phyloP scores from a whole-genome alignment of 2,329 filamentous ascomycete species.

The Microdochium nivale region DNA sequence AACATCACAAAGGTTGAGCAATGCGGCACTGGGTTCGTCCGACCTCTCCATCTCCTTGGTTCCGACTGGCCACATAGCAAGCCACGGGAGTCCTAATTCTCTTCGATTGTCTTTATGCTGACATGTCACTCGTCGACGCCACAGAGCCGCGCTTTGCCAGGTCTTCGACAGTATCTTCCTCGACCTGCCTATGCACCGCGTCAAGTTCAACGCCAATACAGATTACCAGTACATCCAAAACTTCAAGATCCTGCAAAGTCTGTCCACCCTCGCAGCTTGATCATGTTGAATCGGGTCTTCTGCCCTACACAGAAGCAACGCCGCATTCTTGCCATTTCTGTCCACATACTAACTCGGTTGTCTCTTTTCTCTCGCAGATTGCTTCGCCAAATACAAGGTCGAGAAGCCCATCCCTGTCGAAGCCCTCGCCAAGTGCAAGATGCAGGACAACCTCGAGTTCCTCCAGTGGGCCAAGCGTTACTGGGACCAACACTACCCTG shows the following conservation, averaged over 20 bases:
- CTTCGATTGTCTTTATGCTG: no score
- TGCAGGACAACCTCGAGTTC: slow-evolving; percentile 99
- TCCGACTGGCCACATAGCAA: not conserved
- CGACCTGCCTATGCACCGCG: slow-evolving; percentile 88
- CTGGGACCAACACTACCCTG: slow-evolving; percentile 98
- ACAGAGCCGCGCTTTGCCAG: slow-evolving; percentile 88
- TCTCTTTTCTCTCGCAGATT: slow-evolving; percentile 40
- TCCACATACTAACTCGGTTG: no score
- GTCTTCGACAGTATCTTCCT: slow-evolving; percentile 97
- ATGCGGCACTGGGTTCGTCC: slow-evolving; percentile 85
- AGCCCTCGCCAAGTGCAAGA: slow-evolving; percentile 91
- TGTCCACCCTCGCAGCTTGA: slow-evolving; percentile 23
- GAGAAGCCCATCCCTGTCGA: slow-evolving; percentile 88
- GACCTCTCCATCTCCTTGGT: slow-evolving; percentile 12
- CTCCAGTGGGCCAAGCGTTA: slow-evolving; percentile 93
- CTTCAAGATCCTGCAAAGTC: slow-evolving; percentile 96
- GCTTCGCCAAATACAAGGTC: slow-evolving; percentile 77
- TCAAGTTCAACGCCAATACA: slow-evolving; percentile 97
- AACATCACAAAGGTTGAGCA: slow-evolving; percentile 99
- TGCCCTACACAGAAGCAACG: slow-evolving; percentile 2
- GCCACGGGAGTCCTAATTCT: no score
- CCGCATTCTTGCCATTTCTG: no score
- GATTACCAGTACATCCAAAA: slow-evolving; percentile 98
- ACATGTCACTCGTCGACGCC: not conserved
- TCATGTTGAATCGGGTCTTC: not conserved